phyloP scores from a whole-genome alignment of 257 asterid genomes.

The Petrea volubilis region DNA sequence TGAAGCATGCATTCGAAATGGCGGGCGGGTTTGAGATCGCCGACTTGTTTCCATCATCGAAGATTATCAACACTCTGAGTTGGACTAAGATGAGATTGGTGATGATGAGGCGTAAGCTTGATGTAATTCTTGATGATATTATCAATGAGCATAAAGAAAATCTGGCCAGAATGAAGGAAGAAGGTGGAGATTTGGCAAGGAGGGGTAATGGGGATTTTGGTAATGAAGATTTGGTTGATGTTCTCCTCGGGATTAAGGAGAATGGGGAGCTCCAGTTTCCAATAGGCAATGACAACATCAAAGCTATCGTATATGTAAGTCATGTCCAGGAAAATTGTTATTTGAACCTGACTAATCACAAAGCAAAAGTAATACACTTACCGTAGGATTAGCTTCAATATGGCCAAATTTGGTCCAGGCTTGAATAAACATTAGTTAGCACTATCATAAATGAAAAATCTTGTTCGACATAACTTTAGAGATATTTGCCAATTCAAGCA shows the following conservation, averaged over 20 bases:
- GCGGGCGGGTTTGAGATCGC: slow-evolving; percentile 18
- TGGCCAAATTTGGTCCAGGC: too few species aligned
- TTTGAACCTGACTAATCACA: background rate
- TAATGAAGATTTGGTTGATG: slow-evolving; percentile 31
- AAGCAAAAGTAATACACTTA: background rate
- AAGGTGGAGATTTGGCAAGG: background rate
- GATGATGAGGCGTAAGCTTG: slow-evolving; percentile 13
- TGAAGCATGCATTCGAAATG: background rate
- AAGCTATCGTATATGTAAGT: slow-evolving; percentile 29
- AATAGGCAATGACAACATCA: slow-evolving; percentile 28
- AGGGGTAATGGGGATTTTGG: slow-evolving; percentile 25
- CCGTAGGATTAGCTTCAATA: background rate
- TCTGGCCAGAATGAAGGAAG: background rate
- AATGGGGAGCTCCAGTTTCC: slow-evolving; percentile 24
- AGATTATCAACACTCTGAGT: slow-evolving; percentile 1
- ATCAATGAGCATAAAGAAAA: slow-evolving; percentile 15
- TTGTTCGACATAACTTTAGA: too few species aligned
- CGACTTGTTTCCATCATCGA: slow-evolving; percentile 20
- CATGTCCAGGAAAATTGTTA: too few species aligned
- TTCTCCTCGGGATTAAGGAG: slow-evolving; percentile 17
- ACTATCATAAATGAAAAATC: too few species aligned
- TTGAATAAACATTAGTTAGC: too few species aligned
- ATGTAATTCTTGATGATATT: slow-evolving; percentile 20
- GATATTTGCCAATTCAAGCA: too few species aligned
- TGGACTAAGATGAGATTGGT: background rate